A percentile compares a stretch with the other conserved stretches of the same genome.
phyloP scores from a whole-genome alignment of 768 basidiomycete genomes.

The Suillus americanus region DNA sequence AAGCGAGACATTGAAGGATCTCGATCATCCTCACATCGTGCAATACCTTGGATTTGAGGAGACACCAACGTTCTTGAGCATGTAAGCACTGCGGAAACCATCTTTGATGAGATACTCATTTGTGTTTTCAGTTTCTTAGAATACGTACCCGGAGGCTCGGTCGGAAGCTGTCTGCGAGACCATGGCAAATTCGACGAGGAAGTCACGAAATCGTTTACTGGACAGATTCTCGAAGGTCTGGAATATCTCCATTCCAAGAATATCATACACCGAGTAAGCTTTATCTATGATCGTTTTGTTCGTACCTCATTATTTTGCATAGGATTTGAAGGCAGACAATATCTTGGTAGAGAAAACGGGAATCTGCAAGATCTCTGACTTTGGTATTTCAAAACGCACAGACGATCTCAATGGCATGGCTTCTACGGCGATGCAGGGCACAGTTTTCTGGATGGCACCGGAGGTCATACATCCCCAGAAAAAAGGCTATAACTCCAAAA shows the following conservation, averaged over 20 bases:
- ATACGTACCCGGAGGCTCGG: constrained; percentile 97
- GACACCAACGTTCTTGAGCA: constrained; percentile 84
- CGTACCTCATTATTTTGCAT: constrained; percentile 8
- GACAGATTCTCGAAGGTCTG: constrained; percentile 87
- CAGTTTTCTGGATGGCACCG: constrained; percentile 99
- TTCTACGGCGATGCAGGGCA: constrained; percentile 93
- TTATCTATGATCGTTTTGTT: neutral
- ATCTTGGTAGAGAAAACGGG: constrained; percentile 93
- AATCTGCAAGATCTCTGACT: constrained; percentile 96
- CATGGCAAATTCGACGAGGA: constrained; percentile 92
- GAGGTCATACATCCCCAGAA: constrained; percentile 87
- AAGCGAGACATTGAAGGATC: constrained; percentile 93
- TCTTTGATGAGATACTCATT: constrained; percentile 4
- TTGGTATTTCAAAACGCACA: constrained; percentile 96
- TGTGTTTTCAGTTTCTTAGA: constrained; percentile 79
- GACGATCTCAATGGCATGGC: constrained; percentile 82
- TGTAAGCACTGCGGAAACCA: constrained; percentile 52
- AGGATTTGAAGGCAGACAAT: constrained; percentile 98
- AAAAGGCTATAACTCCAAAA: constrained; percentile 93
- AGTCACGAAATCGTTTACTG: constrained; percentile 89
- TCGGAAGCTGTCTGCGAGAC: constrained; percentile 86
- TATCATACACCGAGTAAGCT: constrained; percentile 84
- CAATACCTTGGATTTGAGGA: constrained; percentile 96
- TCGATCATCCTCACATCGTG: constrained; percentile 97
- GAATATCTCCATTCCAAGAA: constrained; percentile 91